Evolutionary conservation across 352 stramenopile species (phyloP).

Genomic region (Globisporangium irregulare): DNA sequence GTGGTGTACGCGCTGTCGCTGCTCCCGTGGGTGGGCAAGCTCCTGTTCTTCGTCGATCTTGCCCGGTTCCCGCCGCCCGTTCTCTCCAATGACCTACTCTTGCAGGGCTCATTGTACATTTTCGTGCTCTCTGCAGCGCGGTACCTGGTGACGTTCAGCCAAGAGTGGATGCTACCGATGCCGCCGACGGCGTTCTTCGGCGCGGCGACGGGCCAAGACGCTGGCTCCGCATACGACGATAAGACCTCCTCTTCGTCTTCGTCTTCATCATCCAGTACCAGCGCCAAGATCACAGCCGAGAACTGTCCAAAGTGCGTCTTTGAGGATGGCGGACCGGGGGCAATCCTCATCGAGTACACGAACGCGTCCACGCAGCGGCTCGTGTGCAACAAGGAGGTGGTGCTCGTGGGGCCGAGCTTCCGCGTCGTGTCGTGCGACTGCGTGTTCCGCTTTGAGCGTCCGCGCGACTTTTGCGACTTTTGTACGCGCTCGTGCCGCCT

Average conservation of each 20-base stretch:
- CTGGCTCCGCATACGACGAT: constrained; percentile 36
- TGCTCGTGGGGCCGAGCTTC: constrained; percentile 73
- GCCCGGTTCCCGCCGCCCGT: constrained; percentile 34
- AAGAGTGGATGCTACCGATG: constrained; percentile 62
- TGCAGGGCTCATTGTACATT: constrained; percentile 40
- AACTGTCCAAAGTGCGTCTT: constrained; percentile 81
- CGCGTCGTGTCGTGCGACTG: constrained; percentile 84
- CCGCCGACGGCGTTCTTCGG: constrained; percentile 78
- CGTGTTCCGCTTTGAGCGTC: constrained; percentile 64
- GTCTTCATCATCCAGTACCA: constrained; percentile 8
- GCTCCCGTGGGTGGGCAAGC: constrained; percentile 62
- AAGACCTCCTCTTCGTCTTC: constrained; percentile 4
- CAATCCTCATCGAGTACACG: constrained; percentile 68
- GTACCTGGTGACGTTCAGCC: constrained; percentile 44
- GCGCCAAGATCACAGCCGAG: constrained; percentile 57
- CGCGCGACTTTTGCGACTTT: constrained; percentile 70
- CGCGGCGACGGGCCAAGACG: constrained; percentile 44
- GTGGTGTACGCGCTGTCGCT: constrained; percentile 47
- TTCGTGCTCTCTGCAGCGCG: constrained; percentile 35
- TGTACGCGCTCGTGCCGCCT: constrained; percentile 68
- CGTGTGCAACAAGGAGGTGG: constrained; percentile 37
- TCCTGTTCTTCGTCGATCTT: constrained; percentile 53
- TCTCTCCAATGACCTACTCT: constrained; percentile 43
- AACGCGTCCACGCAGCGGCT: constrained; percentile 46
- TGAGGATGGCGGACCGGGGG: constrained; percentile 71